Evolutionary conservation across 495 filamentous ascomycete species (phyloP), one percentile per base, ranked within the genome.

Genomic region (Tuber borchii): DNA sequence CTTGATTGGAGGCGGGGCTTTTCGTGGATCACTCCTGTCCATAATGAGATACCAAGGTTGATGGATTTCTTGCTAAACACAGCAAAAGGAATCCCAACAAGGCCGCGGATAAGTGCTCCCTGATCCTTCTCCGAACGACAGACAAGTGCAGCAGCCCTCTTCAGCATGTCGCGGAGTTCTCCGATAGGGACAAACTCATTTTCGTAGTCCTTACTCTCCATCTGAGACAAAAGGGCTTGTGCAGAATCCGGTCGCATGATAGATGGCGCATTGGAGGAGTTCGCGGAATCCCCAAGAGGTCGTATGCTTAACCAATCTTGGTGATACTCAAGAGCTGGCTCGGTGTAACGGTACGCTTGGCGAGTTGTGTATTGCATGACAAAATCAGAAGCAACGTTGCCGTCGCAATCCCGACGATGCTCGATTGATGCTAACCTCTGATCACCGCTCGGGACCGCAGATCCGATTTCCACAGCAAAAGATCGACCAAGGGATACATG

Each of bases 291-390:
- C 71, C 86, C 85, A 68, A 87, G 80, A 10, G 86, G 86, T 83
- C 90, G 87, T 73, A 89, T 86, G 51, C 86, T 86, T 40, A 90
- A 79, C 87, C 90, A 88, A 75, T 93, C 90, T 71, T 85, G 83
- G 72, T 88, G 87, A 76, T 90, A 87, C 56, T 90, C 89, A 17
- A 90, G 88, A 61, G 91, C 82, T 17, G 89, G 85, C 81, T 97
- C 93, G 20, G 91, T 88, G 76, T 92, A 92, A 43, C 92, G 89
- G 83, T 98, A 98, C 79, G 93, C 93, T 82, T 98, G 96, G 14
- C 95, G 92, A 37, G 92, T 95, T n/a, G 94, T 97, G 81, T 98
- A 97, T 82, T 97, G 93, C 45, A 94, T 92, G 82, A 98, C 91
- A 79, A 99, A 97, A 83, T 97, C 94, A 20, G 95, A 97, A 19